Conservation (phyloP, 768 basidiomycete species). For the Crepidotus variabilis region DNA sequence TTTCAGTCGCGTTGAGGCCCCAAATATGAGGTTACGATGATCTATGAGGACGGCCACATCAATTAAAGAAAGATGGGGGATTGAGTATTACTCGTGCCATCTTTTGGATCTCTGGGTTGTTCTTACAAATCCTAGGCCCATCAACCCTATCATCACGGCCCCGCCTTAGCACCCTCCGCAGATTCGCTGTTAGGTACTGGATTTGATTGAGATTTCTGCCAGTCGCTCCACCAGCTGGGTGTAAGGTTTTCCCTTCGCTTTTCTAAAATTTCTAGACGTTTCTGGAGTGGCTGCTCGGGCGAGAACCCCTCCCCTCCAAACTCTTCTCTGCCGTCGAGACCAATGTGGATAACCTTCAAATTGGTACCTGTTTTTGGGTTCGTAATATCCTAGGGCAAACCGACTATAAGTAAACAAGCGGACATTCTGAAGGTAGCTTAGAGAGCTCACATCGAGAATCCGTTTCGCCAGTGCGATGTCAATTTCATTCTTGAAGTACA, state of each 20-base stretch:
- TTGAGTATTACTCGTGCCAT: too few relatives aligned
- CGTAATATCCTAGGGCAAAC: conserved; percentile 9
- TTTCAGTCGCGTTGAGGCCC: too few relatives aligned
- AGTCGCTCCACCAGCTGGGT: conserved; percentile 9
- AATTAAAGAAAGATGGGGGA: too few relatives aligned
- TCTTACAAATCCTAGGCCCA: too few relatives aligned
- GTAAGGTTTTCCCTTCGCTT: conserved; percentile 8
- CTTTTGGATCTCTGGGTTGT: too few relatives aligned
- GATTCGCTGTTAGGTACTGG: neutral
- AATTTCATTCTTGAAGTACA: conserved; percentile 34
- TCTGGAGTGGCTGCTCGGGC: conserved; percentile 10
- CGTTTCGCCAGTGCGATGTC: conserved; percentile 21
- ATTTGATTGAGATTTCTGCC: neutral
- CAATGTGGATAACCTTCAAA: conserved; percentile 9
- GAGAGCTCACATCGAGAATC: conserved; percentile 19
- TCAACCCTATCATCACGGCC: neutral
- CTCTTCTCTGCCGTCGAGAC: neutral
- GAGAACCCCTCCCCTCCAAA: conserved; percentile 3
- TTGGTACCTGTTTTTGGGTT: conserved; percentile 2
- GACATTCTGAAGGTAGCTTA: neutral
- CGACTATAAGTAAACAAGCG: neutral
- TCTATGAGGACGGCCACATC: too few relatives aligned
- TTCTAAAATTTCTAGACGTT: conserved; percentile 11
- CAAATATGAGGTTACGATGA: too few relatives aligned
- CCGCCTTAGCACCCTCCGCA: neutral